Evolutionary conservation across 805 yeast genomes (phyloP), one percentile per base, ranked within the genome.

Genomic region (Zygoascus tannicola): DNA sequence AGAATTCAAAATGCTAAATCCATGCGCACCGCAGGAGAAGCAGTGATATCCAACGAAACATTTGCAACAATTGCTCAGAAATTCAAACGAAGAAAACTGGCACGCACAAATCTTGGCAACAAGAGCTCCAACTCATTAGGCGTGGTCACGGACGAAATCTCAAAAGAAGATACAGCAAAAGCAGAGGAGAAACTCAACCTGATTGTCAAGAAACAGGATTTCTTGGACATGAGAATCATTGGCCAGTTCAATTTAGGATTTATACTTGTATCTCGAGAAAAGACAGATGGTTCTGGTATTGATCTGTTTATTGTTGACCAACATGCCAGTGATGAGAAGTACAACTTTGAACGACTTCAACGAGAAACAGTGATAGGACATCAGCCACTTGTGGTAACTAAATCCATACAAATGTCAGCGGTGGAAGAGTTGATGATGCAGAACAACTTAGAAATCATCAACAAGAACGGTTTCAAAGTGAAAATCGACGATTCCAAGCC

Each of bases 231-330:
- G 97, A 62, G 71, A 34, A 65, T 92, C 10, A 75, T 90, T 4
- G 99, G 99, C 0, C 98, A 92, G 63, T 92, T 92, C 65, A 92
- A 92, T 59, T 64, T 83, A n/a, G 98, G 97, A 0, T 92, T 92
- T 54, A 85, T 92, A n/a, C 58, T 88, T 16, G 92, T 85, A 0
- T 72, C 75, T 2, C 68, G 78, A 41, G 28, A 21, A 8, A 46
- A 50, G 34, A 48, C 44, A n/a, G 43, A 44, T 22, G 49, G 38
- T 21, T 44, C 49, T 5, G 23, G 42, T 10, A 60, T 62, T n/a
- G 86, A 86, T 56, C 54, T 90, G 26, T 88, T 92, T 55, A 88
- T 92, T 28, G 73, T 92, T 39, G 99, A 92, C 60, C 99, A 92
- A 62, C 99, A 92, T 66, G 98, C 98, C 1, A 84, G 95, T 51